These are phyloP conservation scores for Amborella trichopoda DNA, from an alignment of 164 flowering plant species.

Conservation along the genomic window DNA sequence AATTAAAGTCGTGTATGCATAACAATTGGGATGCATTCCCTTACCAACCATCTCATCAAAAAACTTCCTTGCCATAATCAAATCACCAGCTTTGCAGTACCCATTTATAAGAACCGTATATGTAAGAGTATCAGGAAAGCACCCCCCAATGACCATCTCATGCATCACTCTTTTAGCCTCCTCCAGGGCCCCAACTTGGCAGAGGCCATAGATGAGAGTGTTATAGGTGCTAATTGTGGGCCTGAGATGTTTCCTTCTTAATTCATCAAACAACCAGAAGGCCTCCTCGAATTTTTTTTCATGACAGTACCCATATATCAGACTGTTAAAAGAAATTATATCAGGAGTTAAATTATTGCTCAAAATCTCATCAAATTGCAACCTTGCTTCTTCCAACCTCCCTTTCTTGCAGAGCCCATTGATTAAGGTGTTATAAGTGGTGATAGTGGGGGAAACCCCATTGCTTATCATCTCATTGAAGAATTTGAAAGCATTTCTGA, in stretches of 20 bases:
- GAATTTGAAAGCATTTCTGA: constrained; percentile 34
- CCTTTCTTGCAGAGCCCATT: constrained; percentile 44
- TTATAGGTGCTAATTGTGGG: constrained; percentile 58
- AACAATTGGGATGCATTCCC: constrained; percentile 48
- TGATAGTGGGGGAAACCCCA: constrained; percentile 35
- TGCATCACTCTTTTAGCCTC: constrained; percentile 38
- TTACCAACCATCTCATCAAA: constrained; percentile 43
- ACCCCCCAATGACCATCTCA: constrained; percentile 31
- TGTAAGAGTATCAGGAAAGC: constrained; percentile 49
- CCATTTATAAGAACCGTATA: constrained; percentile 53
- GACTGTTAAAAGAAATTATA: constrained; percentile 44
- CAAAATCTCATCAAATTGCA: constrained; percentile 29
- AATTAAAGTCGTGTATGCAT: constrained; percentile 35
- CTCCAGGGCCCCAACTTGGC: constrained; percentile 33
- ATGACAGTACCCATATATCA: constrained; percentile 62
- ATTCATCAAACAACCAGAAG: constrained; percentile 35
- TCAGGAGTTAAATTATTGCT: constrained; percentile 33
- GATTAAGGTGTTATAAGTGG: constrained; percentile 41
- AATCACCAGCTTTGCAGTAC: constrained; percentile 32
- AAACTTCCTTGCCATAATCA: constrained; percentile 29
- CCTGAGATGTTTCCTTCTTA: constrained; percentile 15
- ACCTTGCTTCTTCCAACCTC: constrained; percentile 34
- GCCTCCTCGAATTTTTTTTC: constrained; percentile 37
- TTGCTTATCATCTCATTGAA: constrained; percentile 31
- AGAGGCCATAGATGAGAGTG: constrained; percentile 48